Evolutionary conservation across 2,329 filamentous ascomycete genomes (phyloP), one percentile per base, ranked within the genome.

Genomic region (Claviceps quebecensis): DNA sequence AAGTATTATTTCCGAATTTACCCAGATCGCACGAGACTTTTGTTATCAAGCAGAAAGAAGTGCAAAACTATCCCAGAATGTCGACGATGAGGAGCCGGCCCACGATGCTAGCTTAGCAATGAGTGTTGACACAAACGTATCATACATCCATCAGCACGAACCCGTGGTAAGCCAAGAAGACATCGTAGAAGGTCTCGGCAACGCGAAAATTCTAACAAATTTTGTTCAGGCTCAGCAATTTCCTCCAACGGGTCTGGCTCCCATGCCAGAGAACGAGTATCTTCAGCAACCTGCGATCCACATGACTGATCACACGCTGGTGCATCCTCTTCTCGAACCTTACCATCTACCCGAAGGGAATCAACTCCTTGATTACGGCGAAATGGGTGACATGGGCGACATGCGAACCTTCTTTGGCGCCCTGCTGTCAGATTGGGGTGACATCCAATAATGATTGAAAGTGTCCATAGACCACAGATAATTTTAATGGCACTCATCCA

Each of bases 1-100:
- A 29, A 57, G 39, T 11, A 45, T 54, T 53, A 47, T 52, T 34
- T 48, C 50, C 38, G 45, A 48, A 16, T 48, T 52, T 5, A 46
- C 49, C 22, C 49, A 51, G 23, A 51, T 51, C 34, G 49, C 49
- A 5, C 39, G 44, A 47, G 44, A 51, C 5, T 47, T 41, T 23
- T 51, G 49, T 3, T 41, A 51, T 19, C 49, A 51, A 14, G 49
- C 49, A n/a, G 49, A 51, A 22, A 46, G 22, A 6, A 41, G 8
- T 34, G 43, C 43, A 29, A 51, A 51, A 19, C 34, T 34, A 14
- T 46, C 43, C 3, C 29, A 29, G 29, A 19, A 13, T 16, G 5
- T 11, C 23, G 3, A 8, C 22, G n/a, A 29, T 11, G 37, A 22
- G 6, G 49, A 47, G n/a, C 34, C 11, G 19, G n/a, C 11, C n/a